phyloP scores from a whole-genome alignment of 2,329 filamentous ascomycete species.

The Chaetothyriales sp. region DNA sequence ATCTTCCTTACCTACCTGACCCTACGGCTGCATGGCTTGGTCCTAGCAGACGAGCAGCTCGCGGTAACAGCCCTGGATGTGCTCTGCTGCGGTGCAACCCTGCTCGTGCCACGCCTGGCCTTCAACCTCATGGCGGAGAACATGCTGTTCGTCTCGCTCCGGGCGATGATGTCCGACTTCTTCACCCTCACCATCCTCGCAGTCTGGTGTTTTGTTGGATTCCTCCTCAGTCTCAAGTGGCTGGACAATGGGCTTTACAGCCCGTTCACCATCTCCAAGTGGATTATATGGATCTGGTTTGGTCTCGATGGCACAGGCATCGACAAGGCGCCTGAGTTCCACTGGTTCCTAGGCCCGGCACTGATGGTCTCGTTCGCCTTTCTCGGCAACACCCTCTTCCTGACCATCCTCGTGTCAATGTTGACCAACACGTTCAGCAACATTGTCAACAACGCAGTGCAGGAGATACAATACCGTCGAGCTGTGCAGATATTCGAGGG shows the following conservation, averaged over 20 bases:
- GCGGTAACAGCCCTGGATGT: constrained; percentile 10
- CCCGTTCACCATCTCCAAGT: constrained; percentile 57
- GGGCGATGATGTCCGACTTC: constrained; percentile 78
- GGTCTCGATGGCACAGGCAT: constrained; percentile 61
- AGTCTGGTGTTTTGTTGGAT: constrained; percentile 71
- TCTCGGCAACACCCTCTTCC: constrained; percentile 66
- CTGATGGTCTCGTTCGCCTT: constrained; percentile 77
- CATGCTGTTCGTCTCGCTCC: constrained; percentile 63
- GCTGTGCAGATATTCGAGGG: constrained; percentile 73
- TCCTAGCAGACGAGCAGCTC: constrained; percentile 3
- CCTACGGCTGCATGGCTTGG: constrained; percentile 38
- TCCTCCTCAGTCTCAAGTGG: constrained; percentile 66
- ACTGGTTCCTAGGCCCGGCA: constrained; percentile 61
- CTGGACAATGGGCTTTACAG: constrained; percentile 49
- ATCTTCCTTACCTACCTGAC: constrained; percentile 56
- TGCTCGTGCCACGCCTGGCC: constrained; percentile 62
- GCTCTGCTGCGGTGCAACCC: constrained; percentile 62
- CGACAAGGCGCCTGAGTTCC: constrained; percentile 50
- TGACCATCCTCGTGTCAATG: constrained; percentile 81
- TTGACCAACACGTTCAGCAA: constrained; percentile 70
- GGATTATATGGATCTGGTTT: constrained; percentile 92
- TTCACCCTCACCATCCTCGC: constrained; percentile 60
- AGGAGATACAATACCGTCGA: constrained; percentile 71
- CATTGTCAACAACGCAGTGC: constrained; percentile 59
- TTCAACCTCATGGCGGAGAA: constrained; percentile 76